Base-by-base conservation (phyloP, 163 green algal species). In the Chlamydomonas reinhardtii region DNA sequence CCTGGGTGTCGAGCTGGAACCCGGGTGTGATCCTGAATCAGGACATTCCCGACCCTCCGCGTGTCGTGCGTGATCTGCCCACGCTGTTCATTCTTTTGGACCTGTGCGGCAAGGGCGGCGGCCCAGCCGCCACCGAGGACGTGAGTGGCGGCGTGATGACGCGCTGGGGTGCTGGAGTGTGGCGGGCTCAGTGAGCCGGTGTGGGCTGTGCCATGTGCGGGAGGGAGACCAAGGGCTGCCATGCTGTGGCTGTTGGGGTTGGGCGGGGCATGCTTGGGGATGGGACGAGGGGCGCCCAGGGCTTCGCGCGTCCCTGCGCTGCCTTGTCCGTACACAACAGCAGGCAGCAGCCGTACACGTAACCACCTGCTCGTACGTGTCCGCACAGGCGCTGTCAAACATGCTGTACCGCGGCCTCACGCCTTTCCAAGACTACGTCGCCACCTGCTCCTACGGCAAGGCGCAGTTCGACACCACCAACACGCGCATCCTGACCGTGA, bases 391-490 rank as follows among this genome's bases (percentile, higher is more conserved):
- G 29, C 80, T 88, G 24, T 4, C 48, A 4, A 35, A 65, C 6
- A 72, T 77, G 83, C 43, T 88, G 20, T 84, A 80, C 52, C 66
- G 65, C 71, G 72, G 66, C 37, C 68, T 73, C 3, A 83, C 48
- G 6, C 73, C 85, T 24, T 56, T 90, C 31, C 35, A 37, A 4
- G 77, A 82, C 34, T 90, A 90, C 77, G 31, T 86, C 8, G 75
- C 85, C 25, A 78, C 76, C 19, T 90, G 85, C 71, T 90, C 85
- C 43, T 79, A 73, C 61, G 85, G 77, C 77, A 82, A 86, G 52
- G 85, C 61, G 31, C 14, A 39, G 31, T 76, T 90, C 29, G 68
- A 77, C 34, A 29, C 56, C 24, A n/a, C 20, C 2, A 90, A 90
- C 72, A 84, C 22, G 4, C 76, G 71, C 9, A 68, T 86, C n/a